Evolutionary conservation across 352 stramenopile genomes (phyloP).

Genomic region (Globisporangium nunn): DNA sequence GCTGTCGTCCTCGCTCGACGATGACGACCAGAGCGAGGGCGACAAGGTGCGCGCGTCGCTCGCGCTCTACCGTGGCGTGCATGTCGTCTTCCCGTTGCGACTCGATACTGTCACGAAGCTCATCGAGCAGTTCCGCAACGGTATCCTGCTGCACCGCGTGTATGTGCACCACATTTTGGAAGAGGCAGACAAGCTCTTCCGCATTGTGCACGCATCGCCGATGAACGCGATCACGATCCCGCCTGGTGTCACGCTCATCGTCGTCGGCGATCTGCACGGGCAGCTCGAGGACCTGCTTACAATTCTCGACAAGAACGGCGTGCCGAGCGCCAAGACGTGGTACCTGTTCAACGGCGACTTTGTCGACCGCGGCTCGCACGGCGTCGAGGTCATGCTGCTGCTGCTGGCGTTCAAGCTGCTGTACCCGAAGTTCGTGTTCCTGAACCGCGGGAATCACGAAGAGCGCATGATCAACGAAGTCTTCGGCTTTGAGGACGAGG

Average conservation of each 20-base stretch:
- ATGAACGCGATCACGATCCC: constrained; percentile 79
- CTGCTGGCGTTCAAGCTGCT: constrained; percentile 88
- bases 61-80: constrained; percentile 62
- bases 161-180: constrained; percentile 76
- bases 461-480: constrained; percentile 90
- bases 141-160: constrained; percentile 69
- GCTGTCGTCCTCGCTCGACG: constrained; percentile 12
- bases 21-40: constrained; percentile 41
- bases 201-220: constrained; percentile 29
- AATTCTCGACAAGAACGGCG: constrained; percentile 90
- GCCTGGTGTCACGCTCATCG: constrained; percentile 79
- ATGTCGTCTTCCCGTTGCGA: constrained; percentile 64
- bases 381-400: constrained; percentile 89
- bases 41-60: constrained; percentile 57
- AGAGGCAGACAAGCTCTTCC: constrained; percentile 52
- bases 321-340: constrained; percentile 82
- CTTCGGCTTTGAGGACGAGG: constrained; percentile 83
- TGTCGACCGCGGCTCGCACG: constrained; percentile 90
- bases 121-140: constrained; percentile 81
- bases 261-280: constrained; percentile 91
- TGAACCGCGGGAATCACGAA: constrained; percentile 96
- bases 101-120: constrained; percentile 75
- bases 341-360: constrained; percentile 97
- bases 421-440: constrained; percentile 83
- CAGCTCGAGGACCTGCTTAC: constrained; percentile 92